Base-by-base conservation (phyloP, 257 asterid genomes). In the Solanum arcanum region DNA sequence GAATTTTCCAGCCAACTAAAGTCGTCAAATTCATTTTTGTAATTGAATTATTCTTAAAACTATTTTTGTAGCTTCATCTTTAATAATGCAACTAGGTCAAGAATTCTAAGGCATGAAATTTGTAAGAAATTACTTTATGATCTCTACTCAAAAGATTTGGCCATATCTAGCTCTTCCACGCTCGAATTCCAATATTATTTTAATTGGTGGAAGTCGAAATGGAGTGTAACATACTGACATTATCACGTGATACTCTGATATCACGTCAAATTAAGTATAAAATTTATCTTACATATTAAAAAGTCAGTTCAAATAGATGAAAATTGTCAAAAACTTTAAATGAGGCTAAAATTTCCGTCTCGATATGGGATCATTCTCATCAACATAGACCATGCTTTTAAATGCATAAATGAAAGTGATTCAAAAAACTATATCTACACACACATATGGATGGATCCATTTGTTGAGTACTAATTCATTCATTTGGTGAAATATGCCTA, bases 261-360 rank as follows among this genome's bases (percentile, higher is more conserved):
- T 12, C 8, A 66, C 3, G 5, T 27, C 21, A 25, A 27, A 66
- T 68, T 68, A 68, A 1, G 1, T 12, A 2, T 27, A 5, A 7
- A n/a, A 1, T 31, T 9, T 6, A 68, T 27, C 12, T 68, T 8
- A 14, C 37, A 6, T 0, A 0, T 5, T 1, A 18, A 68, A 27
- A 68, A 3, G 0, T 10, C 7, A 69, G 0, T 1, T 69, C 6
- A 29, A 69, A 69, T 1, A 14, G 10, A 69, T 3, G 1, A 29
- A 9, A 2, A 29, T 29, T 31, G 0, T 3, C 42, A 35, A 31
- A 69, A 70, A 3, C 3, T 33, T 70, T 31, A 9, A 69, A 69
- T 27, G 75, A 29, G 21, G 3, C 1, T 16, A 68, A 5, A 6
- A 5, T 12, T 68, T 3, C 7, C 1, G 6, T 29, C 23, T 3